These are phyloP conservation scores for Citrullus colocynthis DNA, from an alignment of 306 rosid species.

Conservation along the genomic window DNA sequence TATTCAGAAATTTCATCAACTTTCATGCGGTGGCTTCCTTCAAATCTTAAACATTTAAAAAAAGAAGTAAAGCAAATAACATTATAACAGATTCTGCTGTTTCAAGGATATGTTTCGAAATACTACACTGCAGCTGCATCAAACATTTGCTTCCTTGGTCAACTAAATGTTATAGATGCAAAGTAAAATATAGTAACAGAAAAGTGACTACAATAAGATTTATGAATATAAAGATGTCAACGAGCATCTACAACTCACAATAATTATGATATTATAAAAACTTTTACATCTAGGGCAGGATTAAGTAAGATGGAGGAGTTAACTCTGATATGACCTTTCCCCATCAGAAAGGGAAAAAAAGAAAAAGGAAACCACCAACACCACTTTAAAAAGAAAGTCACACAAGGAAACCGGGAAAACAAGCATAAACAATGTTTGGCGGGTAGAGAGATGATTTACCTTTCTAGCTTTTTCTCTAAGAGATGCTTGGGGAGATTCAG, in stretches of 20 bases:
- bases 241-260: neutral
- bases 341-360: neutral
- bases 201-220: neutral
- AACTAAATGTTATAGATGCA: neutral
- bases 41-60: neutral
- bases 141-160: neutral
- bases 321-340: neutral
- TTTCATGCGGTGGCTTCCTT: neutral
- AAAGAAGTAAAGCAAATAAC: neutral
- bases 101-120: neutral
- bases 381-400: neutral
- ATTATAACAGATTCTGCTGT: neutral
- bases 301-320: neutral
- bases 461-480: slow-evolving; percentile 83
- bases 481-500: slow-evolving; percentile 93
- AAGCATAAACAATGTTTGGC: neutral
- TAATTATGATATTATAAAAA: neutral
- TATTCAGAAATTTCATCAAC: neutral
- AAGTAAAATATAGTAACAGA: neutral
- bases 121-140: neutral
- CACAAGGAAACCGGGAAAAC: neutral
- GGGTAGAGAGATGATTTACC: slow-evolving; percentile 26
- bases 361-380: neutral
- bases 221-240: neutral
- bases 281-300: neutral